These are phyloP conservation scores for Chamaecrista fasciculata DNA, from an alignment of 306 rosid species.

Conservation along the genomic window DNA sequence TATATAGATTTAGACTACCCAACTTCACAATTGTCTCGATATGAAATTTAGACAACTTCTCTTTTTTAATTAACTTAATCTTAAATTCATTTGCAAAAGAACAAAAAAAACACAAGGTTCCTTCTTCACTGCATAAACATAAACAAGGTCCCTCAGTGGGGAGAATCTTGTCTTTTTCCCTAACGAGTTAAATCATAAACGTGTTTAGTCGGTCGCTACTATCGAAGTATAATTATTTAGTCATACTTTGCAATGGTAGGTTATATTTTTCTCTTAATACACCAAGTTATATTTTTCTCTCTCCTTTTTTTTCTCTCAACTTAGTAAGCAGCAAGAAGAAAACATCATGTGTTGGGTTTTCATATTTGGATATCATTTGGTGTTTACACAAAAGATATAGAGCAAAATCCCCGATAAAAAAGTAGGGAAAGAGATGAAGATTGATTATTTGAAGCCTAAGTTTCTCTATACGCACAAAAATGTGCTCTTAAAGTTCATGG, in stretches of 20 bases:
- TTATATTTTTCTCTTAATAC: neutral
- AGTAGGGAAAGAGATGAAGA: slow-evolving; percentile 43
- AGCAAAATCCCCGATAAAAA: neutral
- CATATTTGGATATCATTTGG: neutral
- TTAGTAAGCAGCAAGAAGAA: neutral
- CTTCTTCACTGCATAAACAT: no score
- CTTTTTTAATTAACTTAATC: no score
- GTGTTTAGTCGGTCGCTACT: neutral
- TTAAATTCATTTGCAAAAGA: neutral
- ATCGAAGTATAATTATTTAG: neutral
- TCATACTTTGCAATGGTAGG: neutral
- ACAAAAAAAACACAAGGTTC: no score
- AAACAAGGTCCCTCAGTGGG: no score
- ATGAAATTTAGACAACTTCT: no score
- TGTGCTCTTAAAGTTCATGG: slow-evolving; percentile 44
- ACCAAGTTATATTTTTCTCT: neutral
- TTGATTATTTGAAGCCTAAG: slow-evolving; percentile 45
- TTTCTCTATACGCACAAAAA: slow-evolving; percentile 44
- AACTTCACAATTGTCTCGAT: no score
- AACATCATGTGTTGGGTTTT: neutral
- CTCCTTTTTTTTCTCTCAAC: neutral
- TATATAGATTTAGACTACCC: no score
- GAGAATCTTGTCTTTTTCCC: neutral
- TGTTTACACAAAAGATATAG: neutral
- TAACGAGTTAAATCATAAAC: neutral